Base-by-base conservation (phyloP, 306 rosid species). In the Betula pendula region DNA sequence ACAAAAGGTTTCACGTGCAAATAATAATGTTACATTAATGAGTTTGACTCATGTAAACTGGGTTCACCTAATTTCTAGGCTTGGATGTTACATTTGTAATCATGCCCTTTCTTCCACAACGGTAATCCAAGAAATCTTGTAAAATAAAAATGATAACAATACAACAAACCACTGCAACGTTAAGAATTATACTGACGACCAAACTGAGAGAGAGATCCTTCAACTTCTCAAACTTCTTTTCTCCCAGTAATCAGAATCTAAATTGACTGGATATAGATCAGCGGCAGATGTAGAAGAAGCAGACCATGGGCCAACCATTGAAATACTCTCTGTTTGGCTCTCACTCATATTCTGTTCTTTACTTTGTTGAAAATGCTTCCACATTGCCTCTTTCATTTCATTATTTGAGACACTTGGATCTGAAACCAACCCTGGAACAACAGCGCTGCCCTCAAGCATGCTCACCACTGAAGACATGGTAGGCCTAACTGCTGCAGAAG, bases 391-490 rank as follows among this genome's bases (percentile, higher is more conserved):
- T 27, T 24, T 72, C 20, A 72, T 72, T 48, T 77, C 87, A 69
- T 71, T 62, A 48, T 22, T 51, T 4, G 65, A 25, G 8, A 72
- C 45, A 29, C 42, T 53, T 4, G 68, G 45, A 69, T 81, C 67
- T 13, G 35, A 53, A 24, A 56, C 70, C 40, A 77, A 6, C 33
- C 78, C 87, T 31, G 79, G 47, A 35, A 81, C 59, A 29, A 42
- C 62, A 63, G 25, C 27, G 20, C 27, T 51, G 33, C 90, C 88
- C 72, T 84, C 88, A n/a, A 87, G 80, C 79, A 87, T 80, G 77
- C 88, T 77, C 73, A 87, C 87, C 49, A 80, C 88, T 1, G 68
- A 58, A 15, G 88, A 87, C 88, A 87, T 87, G 3, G 70, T 5
- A 31, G 88, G 85, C 76, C 88, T 82, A 11, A 14, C 47, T 8